phyloP scores from a whole-genome alignment of 2,329 filamentous ascomycete species.

The Colletotrichum tofieldiae region DNA sequence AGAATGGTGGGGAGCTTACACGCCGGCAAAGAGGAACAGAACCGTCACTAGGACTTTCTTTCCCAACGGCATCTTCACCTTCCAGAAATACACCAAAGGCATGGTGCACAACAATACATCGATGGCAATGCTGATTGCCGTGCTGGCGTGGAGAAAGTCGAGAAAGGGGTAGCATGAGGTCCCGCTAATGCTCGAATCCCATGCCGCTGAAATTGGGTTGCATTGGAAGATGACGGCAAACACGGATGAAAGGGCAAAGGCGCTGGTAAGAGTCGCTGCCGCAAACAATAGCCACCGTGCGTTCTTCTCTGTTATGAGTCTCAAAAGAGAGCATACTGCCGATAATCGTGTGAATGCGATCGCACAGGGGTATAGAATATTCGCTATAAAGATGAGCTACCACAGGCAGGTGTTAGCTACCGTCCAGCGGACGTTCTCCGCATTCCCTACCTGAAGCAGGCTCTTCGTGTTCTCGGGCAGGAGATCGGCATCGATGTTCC shows the following conservation, averaged over 20 bases:
- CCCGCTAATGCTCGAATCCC: slow-evolving; percentile 45
- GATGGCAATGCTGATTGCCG: slow-evolving; percentile 49
- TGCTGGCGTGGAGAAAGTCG: slow-evolving; percentile 49
- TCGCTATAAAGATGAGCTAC: slow-evolving; percentile 35
- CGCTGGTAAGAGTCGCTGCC: neutral
- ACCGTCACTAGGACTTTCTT: slow-evolving; percentile 49
- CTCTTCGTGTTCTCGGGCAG: slow-evolving; percentile 3
- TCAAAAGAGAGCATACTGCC: slow-evolving; percentile 24
- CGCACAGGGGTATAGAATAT: slow-evolving; percentile 32
- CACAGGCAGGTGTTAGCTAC: neutral
- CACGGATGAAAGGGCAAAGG: slow-evolving; percentile 14
- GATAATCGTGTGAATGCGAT: slow-evolving; percentile 32
- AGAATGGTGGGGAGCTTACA: slow-evolving; percentile 46
- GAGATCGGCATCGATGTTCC: slow-evolving; percentile 19
- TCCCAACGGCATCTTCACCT: slow-evolving; percentile 46
- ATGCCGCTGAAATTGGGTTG: slow-evolving; percentile 45
- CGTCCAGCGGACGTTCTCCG: neutral
- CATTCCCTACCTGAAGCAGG: slow-evolving; percentile 16
- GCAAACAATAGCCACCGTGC: slow-evolving; percentile 16
- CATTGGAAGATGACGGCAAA: slow-evolving; percentile 38
- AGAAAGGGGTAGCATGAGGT: slow-evolving; percentile 48
- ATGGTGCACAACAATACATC: slow-evolving; percentile 50
- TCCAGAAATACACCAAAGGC: slow-evolving; percentile 51
- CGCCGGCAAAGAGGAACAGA: slow-evolving; percentile 50
- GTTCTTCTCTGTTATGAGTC: neutral